These are phyloP conservation scores for Phytophthora rubi DNA, from an alignment of 352 stramenopile genomes.

Conservation along the genomic window DNA sequence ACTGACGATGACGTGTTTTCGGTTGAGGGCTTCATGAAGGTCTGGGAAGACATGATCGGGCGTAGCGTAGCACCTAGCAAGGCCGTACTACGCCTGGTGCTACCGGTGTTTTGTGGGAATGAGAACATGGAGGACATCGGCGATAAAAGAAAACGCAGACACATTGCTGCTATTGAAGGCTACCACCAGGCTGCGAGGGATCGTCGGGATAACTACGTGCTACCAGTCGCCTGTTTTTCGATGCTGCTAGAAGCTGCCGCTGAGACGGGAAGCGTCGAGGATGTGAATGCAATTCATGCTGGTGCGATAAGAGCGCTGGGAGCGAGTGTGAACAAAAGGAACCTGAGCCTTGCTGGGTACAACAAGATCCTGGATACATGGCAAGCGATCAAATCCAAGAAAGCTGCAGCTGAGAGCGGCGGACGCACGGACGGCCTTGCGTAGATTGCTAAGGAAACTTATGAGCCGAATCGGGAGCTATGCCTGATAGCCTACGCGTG, in stretches of 20 bases:
- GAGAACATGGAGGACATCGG: slow-evolving; percentile 2
- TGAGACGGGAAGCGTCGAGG: slow-evolving; percentile 35
- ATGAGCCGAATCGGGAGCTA: background rate
- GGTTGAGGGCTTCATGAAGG: slow-evolving; percentile 40
- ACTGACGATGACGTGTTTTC: slow-evolving; percentile 24
- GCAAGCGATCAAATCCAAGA: slow-evolving; percentile 22
- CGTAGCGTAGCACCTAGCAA: slow-evolving; percentile 47
- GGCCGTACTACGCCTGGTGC: slow-evolving; percentile 38
- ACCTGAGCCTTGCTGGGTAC: slow-evolving; percentile 17
- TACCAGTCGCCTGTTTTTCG: slow-evolving; percentile 47
- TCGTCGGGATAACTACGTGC: slow-evolving; percentile 44
- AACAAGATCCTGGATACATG: slow-evolving; percentile 31
- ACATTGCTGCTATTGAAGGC: slow-evolving; percentile 23
- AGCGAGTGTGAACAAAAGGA: slow-evolving; percentile 28
- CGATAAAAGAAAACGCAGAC: slow-evolving; percentile 30
- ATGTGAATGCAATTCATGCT: slow-evolving; percentile 48
- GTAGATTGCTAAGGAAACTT: slow-evolving; percentile 4
- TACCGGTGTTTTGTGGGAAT: slow-evolving; percentile 33
- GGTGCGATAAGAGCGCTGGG: slow-evolving; percentile 39
- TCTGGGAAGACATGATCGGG: slow-evolving; percentile 53
- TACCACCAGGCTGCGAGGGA: slow-evolving; percentile 29
- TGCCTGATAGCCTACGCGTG: too few species aligned
- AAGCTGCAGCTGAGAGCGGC: slow-evolving; percentile 13
- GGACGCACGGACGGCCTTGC: background rate
- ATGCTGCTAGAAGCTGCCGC: slow-evolving; percentile 45